phyloP scores from a whole-genome alignment of 352 stramenopile species.

The Phytophthora tentaculata region DNA sequence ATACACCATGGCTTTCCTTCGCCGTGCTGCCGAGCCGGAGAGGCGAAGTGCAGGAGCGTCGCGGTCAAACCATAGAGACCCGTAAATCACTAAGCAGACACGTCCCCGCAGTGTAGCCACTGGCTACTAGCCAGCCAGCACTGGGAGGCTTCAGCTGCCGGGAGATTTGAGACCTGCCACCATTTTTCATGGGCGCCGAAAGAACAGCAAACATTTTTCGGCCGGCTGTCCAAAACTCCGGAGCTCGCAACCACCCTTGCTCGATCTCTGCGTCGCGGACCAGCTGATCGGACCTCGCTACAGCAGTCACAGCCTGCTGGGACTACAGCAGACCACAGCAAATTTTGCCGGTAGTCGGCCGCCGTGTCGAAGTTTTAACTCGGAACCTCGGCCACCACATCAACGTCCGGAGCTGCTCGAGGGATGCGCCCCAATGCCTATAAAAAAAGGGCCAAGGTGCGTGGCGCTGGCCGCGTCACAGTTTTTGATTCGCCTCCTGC shows the following conservation, averaged over 20 bases:
- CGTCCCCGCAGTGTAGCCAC: slow-evolving; percentile 3
- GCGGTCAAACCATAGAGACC: slow-evolving; percentile 2
- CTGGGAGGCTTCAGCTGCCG: slow-evolving; percentile 6
- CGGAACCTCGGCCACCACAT: background rate
- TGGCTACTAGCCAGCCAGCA: slow-evolving; percentile 9
- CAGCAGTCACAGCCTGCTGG: slow-evolving; percentile 7
- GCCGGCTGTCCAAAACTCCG: too few relatives aligned
- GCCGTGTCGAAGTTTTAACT: background rate
- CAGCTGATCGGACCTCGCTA: slow-evolving; percentile 30
- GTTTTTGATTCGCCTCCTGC: slow-evolving; percentile 26
- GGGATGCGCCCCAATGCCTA: background rate
- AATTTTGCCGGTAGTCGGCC: too few relatives aligned
- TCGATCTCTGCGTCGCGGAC: slow-evolving; percentile 18
- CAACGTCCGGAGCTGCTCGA: slow-evolving; percentile 9
- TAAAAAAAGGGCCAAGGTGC: slow-evolving; percentile 18
- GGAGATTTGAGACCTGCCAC: slow-evolving; percentile 18
- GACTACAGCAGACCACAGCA: too few relatives aligned
- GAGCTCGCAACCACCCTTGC: too few relatives aligned
- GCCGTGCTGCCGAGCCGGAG: slow-evolving; percentile 11
- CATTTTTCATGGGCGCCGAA: slow-evolving; percentile 17
- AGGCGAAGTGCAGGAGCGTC: slow-evolving; percentile 7
- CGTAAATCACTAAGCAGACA: too few relatives aligned
- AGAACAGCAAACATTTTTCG: slow-evolving; percentile 16
- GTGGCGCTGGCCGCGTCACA: slow-evolving; percentile 24
- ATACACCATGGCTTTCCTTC: background rate